A percentile compares a stretch with the other conserved stretches of the same genome.
Conservation (phyloP, 169 alveolate genomes). For the Babesia divergens region DNA sequence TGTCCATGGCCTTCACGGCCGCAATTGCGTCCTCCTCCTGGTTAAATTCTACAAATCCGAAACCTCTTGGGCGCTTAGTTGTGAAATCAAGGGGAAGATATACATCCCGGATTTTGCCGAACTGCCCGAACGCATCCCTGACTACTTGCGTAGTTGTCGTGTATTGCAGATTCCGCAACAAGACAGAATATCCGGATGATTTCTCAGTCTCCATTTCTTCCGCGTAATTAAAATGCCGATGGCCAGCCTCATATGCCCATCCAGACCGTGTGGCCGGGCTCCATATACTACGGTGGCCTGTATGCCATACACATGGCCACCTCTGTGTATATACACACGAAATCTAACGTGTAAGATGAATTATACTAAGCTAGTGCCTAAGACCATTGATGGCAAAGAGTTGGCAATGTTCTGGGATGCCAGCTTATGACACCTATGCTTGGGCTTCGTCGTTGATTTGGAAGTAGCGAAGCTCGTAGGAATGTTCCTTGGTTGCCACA, state of each 20-base stretch:
- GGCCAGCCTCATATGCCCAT: neutral
- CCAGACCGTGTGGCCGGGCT: too few species aligned
- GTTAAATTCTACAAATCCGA: constrained; percentile 87
- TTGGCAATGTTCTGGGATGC: neutral
- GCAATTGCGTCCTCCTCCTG: constrained; percentile 83
- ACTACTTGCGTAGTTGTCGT: constrained; percentile 80
- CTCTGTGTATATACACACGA: too few species aligned
- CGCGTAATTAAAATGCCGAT: neutral
- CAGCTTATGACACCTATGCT: constrained; percentile 17
- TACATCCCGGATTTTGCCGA: constrained; percentile 85
- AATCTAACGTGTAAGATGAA: too few species aligned
- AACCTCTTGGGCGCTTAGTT: constrained; percentile 85
- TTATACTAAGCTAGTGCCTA: neutral
- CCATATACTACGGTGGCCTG: too few species aligned
- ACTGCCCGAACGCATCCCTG: constrained; percentile 77
- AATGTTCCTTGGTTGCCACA: constrained; percentile 89
- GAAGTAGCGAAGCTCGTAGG: constrained; percentile 92
- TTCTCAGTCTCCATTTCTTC: constrained; percentile 24
- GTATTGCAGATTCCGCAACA: constrained; percentile 78
- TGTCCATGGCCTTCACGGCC: constrained; percentile 84
- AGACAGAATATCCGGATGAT: constrained; percentile 69
- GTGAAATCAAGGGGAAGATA: constrained; percentile 80
- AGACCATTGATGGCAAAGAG: neutral
- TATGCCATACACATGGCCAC: too few species aligned
- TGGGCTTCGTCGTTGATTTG: constrained; percentile 87